A percentile compares a stretch with the other conserved stretches of the same genome.
These are phyloP conservation scores for Hibiscus tridactylites DNA, from an alignment of 345 rosid genomes.

Conservation along the genomic window DNA sequence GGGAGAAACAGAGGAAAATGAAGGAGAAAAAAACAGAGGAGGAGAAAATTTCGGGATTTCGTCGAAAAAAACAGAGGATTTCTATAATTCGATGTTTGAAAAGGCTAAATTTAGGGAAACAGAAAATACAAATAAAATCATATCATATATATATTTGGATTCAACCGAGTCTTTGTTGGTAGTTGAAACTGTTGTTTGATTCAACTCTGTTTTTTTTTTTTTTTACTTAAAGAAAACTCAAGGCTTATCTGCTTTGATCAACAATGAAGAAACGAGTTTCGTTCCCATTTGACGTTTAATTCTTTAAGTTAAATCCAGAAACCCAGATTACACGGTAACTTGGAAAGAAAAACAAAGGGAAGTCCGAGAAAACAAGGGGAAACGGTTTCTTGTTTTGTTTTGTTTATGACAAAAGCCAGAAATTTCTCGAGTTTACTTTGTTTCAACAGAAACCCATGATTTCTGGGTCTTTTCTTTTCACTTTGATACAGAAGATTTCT, in stretches of 20 bases:
- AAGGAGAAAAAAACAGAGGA: constrained; percentile 15
- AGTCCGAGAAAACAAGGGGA: background rate
- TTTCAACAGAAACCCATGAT: constrained; percentile 27
- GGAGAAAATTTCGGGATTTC: constrained; percentile 45
- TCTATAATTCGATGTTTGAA: constrained; percentile 51
- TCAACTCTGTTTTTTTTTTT: constrained; percentile 2
- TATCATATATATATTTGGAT: background rate
- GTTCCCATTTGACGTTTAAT: constrained; percentile 15
- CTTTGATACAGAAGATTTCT: background rate
- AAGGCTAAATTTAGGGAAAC: constrained; percentile 49
- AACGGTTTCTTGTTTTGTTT: too few relatives aligned
- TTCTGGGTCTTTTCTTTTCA: constrained; percentile 10
- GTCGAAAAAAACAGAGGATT: constrained; percentile 22
- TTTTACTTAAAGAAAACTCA: constrained; percentile 40
- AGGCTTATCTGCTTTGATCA: constrained; percentile 31
- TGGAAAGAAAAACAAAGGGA: background rate
- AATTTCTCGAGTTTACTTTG: background rate
- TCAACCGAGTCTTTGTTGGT: constrained; percentile 9
- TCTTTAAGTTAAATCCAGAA: constrained; percentile 26
- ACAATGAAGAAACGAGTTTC: constrained; percentile 18
- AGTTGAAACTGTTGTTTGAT: constrained; percentile 16
- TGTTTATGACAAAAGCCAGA: background rate
- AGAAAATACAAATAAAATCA: background rate
- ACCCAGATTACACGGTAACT: background rate
- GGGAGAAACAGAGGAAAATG: background rate